Base-by-base conservation (phyloP, 2,329 filamentous ascomycete genomes). In the Alternaria sp. region DNA sequence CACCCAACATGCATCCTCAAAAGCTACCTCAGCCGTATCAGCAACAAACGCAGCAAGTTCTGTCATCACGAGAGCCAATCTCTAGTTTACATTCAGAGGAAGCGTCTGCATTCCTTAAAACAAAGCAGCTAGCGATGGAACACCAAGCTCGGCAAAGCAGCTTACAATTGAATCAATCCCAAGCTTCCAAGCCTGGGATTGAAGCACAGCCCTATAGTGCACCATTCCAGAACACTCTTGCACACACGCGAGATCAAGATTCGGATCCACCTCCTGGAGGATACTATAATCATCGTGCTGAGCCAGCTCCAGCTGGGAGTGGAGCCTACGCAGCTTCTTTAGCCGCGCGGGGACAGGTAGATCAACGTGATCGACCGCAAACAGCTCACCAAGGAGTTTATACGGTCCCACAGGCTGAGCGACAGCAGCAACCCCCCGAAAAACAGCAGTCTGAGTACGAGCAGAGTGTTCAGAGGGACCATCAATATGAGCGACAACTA, bases 211-310 rank as follows among this genome's bases (percentile, higher is more conserved):
- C 21, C 32, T 28, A 47, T 61, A 40, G 47, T 32, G 23, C 43
- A 12, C 57, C 56, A 5, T 40, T 43, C n/a, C 66, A 67, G 49
- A 65, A 68, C 13, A 17, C 25, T 45, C 36, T 58, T 51, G 54
- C 57, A 6, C 52, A 62, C 44, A 26, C 43, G 46, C 63, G 54
- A 44, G 67, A 70, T 57, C 45, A 25, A 47, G 52, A 55, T 36
- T 64, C 57, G 40, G 62, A 58, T 13, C 62, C 65, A 46, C 68
- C 69, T 45, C 54, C 65, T 9, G 71, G 62, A 44, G 72, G 71
- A n/a, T 75, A 75, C 50, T 75, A 73, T 52, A 68, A 73, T 49
- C 72, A 73, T 11, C 66, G 70, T 32, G 60, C 58, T 23, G 59
- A 58, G 25, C 58, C 57, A 19, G 43, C 63, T 36, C 15, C 54